Conservation (phyloP, 257 asterid species). For the Echites panduratus region DNA sequence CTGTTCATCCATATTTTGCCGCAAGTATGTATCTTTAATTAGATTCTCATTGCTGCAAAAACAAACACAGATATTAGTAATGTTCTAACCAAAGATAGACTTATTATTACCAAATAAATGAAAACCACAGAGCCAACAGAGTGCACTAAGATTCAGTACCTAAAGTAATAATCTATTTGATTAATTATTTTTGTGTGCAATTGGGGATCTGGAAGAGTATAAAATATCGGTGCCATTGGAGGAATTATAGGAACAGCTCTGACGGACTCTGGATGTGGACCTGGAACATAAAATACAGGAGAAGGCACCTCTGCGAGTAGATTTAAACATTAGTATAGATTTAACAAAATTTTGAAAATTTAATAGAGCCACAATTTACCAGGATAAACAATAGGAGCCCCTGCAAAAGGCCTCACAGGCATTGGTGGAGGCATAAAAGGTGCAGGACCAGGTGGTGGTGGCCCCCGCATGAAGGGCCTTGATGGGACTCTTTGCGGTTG, state of each 20-base stretch:
- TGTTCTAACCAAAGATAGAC: not conserved
- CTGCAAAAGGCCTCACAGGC: constrained; percentile 38
- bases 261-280: constrained; percentile 44
- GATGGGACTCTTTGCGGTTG: constrained; percentile 41
- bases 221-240: constrained; percentile 35
- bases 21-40: constrained; percentile 52
- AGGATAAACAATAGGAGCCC: constrained; percentile 43
- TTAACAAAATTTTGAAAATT: not conserved
- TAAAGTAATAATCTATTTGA: constrained; percentile 73
- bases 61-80: constrained; percentile 5
- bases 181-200: constrained; percentile 44
- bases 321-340: constrained; percentile 16
- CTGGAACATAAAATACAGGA: constrained; percentile 38
- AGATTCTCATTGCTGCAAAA: constrained; percentile 56
- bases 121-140: not conserved
- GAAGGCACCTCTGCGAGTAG: constrained; percentile 47
- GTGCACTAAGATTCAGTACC: constrained; percentile 29
- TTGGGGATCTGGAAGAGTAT: constrained; percentile 46
- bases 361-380: constrained; percentile 38
- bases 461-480: constrained; percentile 53
- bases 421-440: constrained; percentile 38
- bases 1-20: constrained; percentile 58
- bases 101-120: not conserved
- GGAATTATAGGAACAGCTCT: constrained; percentile 45
- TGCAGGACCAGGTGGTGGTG: constrained; percentile 32